Conservation (phyloP, 257 asterid species). For the Rauvolfia tetraphylla region DNA sequence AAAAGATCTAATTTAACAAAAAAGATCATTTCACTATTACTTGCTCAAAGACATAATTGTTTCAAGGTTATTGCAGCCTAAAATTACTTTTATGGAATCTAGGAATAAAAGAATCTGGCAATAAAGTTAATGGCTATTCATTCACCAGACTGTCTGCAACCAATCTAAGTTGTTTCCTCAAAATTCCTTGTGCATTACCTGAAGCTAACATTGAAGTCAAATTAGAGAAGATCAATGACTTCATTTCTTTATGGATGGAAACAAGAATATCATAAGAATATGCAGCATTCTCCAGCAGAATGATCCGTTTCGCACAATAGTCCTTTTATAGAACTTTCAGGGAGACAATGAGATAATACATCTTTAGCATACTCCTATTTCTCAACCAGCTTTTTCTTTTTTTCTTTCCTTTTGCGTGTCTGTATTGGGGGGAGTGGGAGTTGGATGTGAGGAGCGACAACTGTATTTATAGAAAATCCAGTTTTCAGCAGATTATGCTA, state of each 20-base stretch:
- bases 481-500: neutral
- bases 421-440: neutral
- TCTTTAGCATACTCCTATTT: neutral
- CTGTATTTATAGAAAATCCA: neutral
- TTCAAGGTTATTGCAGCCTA: neutral
- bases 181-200: neutral
- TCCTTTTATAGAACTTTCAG: neutral
- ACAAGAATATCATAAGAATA: neutral
- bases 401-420: neutral
- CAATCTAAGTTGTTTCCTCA: neutral
- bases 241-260: neutral
- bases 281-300: neutral
- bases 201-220: neutral
- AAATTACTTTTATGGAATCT: neutral
- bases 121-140: neutral
- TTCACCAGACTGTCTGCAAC: neutral
- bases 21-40: neutral
- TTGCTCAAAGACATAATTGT: neutral
- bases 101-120: neutral
- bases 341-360: neutral
- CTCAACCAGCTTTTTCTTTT: neutral
- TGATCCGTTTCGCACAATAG: neutral
- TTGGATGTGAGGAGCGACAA: neutral
- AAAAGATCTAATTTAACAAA: neutral
- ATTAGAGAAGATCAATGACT: neutral